Base-by-base conservation (phyloP, 1,284 basidiomycete species). In the Apiotrichum porosum region DNA sequence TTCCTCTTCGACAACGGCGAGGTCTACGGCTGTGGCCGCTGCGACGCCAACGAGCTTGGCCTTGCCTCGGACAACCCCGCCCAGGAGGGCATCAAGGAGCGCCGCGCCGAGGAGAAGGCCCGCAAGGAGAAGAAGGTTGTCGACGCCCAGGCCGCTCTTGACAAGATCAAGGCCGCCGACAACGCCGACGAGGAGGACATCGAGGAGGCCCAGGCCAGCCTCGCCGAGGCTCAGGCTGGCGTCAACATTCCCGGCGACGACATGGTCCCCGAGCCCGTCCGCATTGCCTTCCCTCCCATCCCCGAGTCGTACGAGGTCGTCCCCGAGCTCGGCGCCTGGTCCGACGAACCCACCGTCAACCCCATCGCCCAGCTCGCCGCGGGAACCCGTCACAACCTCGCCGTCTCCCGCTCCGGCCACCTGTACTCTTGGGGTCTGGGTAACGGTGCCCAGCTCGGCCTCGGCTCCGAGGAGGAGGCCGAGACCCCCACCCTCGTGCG, bases 401-500 rank as follows among this genome's bases (percentile, higher is more conserved):
- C 87, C 4, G 80, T 92, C 39, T 86, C 86, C 15, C 74, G 75
- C 46, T 83, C 79, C 36, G 90, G 90, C 12, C 84, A 85, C 23
- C 74, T 89, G 53, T 92, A 89, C 66, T 78, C 83, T 33, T 94
- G 90, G 90, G 90, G 90, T 39, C 82, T 86, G 56, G 88, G 88
- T 18, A 80, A 63, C 49, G 58, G 62, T 47, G 71, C 67, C 44
- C 75, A 78, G 57, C 68, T 79, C n/a, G 77, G 77, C 22, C 70
- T 77, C 33, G 77, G 75, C 13, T 42, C 56, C 4, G 68, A 74
- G 39, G 76, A 77, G 57, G 65, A 63, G 35, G 68, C 72, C 9
- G 43, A 83, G 80, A 70, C 82, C 77, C 66, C 89, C 80, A 75
- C 79, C 80, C 49, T 87, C 79, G 54, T 81, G 79, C 56, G 81